Evolutionary conservation across 441 rosid genomes (phyloP).

Genomic region (Arabidopsis lyrata): DNA sequence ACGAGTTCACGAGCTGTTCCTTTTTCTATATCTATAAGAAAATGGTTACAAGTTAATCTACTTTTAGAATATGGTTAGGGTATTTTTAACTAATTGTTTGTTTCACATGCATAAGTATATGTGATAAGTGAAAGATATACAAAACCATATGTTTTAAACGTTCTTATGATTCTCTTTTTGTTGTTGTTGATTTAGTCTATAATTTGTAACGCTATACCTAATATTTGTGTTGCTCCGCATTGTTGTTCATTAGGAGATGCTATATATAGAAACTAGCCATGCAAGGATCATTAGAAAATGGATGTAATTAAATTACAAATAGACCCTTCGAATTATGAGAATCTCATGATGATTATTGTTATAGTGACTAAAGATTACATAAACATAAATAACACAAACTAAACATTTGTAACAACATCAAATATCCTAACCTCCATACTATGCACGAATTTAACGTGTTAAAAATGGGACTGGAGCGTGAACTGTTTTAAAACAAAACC

Average conservation of each 20-base stretch:
- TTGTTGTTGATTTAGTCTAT: not conserved
- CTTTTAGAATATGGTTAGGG: conserved; percentile 20
- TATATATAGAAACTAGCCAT: not conserved
- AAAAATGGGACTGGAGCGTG: not conserved
- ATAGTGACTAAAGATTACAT: conserved; percentile 33
- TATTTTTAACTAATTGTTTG: conserved; percentile 10
- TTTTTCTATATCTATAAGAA: not conserved
- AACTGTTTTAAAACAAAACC: not conserved
- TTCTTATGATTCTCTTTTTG: not conserved
- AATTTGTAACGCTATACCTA: not conserved
- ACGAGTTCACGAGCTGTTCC: conserved; percentile 16
- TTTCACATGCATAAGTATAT: not conserved
- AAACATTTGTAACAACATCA: conserved; percentile 31
- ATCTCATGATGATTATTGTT: conserved; percentile 22
- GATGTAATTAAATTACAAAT: conserved; percentile 19
- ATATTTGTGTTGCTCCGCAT: not conserved
- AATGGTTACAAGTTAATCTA: not conserved
- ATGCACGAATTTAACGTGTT: conserved; percentile 35
- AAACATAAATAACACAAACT: conserved; percentile 22
- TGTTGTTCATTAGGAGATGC: not conserved
- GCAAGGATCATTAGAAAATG: conserved; percentile 2
- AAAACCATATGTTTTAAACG: not conserved
- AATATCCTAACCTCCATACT: conserved; percentile 38
- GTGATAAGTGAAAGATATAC: not conserved
- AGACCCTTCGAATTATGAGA: conserved; percentile 10